A percentile compares a stretch with the other conserved stretches of the same genome.
These are phyloP conservation scores for Trichosporon inkin DNA, from an alignment of 1,284 basidiomycete genomes.

Conservation along the genomic window DNA sequence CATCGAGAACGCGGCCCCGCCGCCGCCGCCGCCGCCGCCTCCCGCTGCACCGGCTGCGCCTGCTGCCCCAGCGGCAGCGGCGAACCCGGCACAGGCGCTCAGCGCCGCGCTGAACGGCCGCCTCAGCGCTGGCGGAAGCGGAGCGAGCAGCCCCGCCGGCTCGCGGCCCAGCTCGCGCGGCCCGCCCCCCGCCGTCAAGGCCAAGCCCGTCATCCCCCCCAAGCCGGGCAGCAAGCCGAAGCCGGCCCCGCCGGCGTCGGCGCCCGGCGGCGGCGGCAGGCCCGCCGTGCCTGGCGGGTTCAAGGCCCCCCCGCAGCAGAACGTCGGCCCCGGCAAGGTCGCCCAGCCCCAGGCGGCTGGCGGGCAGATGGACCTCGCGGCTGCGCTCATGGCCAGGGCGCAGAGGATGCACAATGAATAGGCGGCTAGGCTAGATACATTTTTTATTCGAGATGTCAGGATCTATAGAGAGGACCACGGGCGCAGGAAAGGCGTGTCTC, in stretches of 20 bases:
- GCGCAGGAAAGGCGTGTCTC: too few species aligned
- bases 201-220: slow-evolving; percentile 50
- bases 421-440: not conserved
- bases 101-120: slow-evolving; percentile 18
- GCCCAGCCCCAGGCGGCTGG: slow-evolving; percentile 52
- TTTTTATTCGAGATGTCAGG: not conserved
- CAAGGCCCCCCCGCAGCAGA: slow-evolving; percentile 27
- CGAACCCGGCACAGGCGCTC: slow-evolving; percentile 51
- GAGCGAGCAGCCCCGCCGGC: slow-evolving; percentile 54
- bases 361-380: slow-evolving; percentile 76
- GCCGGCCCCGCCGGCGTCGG: slow-evolving; percentile 14
- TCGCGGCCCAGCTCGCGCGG: slow-evolving; percentile 56
- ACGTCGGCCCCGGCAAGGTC: slow-evolving; percentile 39
- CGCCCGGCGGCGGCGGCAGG: slow-evolving; percentile 24
- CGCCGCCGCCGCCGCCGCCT: slow-evolving; percentile 65
- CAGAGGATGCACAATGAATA: slow-evolving; percentile 14
- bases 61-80: slow-evolving; percentile 50
- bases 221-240: slow-evolving; percentile 50
- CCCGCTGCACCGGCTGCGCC: slow-evolving; percentile 51
- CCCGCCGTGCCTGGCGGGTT: slow-evolving; percentile 41
- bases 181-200: slow-evolving; percentile 50
- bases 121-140: slow-evolving; percentile 55
- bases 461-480: too few species aligned
- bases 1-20: slow-evolving; percentile 57
- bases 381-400: slow-evolving; percentile 48